Conservation (phyloP, 2,329 filamentous ascomycete species). For the Aulographum hederae region DNA sequence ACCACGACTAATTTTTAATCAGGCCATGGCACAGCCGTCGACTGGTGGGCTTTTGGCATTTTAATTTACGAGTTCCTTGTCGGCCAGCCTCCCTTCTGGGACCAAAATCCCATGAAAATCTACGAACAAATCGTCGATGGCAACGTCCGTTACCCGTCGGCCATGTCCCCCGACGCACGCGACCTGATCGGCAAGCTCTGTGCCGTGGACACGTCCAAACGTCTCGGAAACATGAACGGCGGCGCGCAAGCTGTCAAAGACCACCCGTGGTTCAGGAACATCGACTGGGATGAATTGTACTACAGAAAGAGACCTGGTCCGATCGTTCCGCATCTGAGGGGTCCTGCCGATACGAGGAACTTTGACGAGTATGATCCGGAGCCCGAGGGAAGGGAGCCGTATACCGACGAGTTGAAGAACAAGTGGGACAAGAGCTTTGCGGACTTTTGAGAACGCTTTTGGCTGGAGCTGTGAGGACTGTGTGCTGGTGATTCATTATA, state of each 20-base stretch:
- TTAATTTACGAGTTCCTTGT: constrained; percentile 72
- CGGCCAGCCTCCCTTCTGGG: constrained; percentile 74
- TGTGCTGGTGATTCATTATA: too few relatives aligned
- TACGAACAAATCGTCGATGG: constrained; percentile 71
- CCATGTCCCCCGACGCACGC: constrained; percentile 49
- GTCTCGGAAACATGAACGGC: constrained; percentile 62
- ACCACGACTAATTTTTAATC: constrained; percentile 31
- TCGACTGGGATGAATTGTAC: constrained; percentile 59
- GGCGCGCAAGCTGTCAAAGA: constrained; percentile 53
- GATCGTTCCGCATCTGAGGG: constrained; percentile 57
- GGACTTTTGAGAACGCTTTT: constrained; percentile 58
- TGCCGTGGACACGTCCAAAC: constrained; percentile 59
- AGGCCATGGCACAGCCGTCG: constrained; percentile 51
- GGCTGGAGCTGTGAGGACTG: too few relatives aligned
- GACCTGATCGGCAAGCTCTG: constrained; percentile 62
- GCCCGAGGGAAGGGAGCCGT: constrained; percentile 43
- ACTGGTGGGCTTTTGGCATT: constrained; percentile 79
- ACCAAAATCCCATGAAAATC: constrained; percentile 72
- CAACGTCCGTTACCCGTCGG: constrained; percentile 53
- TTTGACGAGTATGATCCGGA: constrained; percentile 75
- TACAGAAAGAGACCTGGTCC: constrained; percentile 46
- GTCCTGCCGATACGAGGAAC: constrained; percentile 58
- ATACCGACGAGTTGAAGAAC: constrained; percentile 48
- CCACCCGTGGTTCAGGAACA: constrained; percentile 56
- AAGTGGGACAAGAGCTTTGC: constrained; percentile 55